A percentile compares a stretch with the other conserved stretches of the same genome.
Evolutionary conservation across 805 yeast species (phyloP).

Genomic region (Cyberlindnera bimundalis): DNA sequence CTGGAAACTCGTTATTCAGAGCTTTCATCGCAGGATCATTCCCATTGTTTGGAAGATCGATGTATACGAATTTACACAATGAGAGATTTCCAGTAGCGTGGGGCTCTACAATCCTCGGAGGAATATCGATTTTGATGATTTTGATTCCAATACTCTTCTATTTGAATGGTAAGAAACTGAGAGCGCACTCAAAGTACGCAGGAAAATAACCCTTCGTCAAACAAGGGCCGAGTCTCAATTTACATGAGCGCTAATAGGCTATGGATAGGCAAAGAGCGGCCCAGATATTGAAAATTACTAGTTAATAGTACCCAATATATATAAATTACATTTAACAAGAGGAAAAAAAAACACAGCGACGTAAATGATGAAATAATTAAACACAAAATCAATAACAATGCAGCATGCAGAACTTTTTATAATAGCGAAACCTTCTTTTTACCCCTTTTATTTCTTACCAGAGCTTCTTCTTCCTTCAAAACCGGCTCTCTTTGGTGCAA

Average conservation of each 20-base stretch:
- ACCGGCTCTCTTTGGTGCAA: conserved; percentile 71
- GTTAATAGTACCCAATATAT: too few relatives aligned
- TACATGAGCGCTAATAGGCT: too few relatives aligned
- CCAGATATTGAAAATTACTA: too few relatives aligned
- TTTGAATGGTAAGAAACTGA: conserved; percentile 41
- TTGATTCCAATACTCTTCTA: conserved; percentile 56
- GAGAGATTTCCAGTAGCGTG: conserved; percentile 49
- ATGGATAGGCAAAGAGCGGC: too few relatives aligned
- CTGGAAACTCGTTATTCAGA: conserved; percentile 66
- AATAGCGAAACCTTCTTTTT: neutral
- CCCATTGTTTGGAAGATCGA: conserved; percentile 64
- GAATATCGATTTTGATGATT: conserved; percentile 42
- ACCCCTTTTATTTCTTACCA: conserved; percentile 6
- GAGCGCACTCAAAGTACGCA: conserved; percentile 37
- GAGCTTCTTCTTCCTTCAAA: conserved; percentile 62
- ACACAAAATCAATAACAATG: conserved; percentile 1
- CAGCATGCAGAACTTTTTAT: neutral
- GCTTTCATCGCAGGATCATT: conserved; percentile 61
- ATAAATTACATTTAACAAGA: too few relatives aligned
- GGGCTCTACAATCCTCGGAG: conserved; percentile 53
- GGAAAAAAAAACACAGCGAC: neutral
- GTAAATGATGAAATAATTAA: conserved; percentile 2
- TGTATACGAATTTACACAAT: conserved; percentile 56
- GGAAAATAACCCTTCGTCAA: too few relatives aligned
- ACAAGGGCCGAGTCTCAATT: too few relatives aligned